Evolutionary conservation across 176 grass and related monocot species (phyloP).

Genomic region (Aegilops umbellulata): DNA sequence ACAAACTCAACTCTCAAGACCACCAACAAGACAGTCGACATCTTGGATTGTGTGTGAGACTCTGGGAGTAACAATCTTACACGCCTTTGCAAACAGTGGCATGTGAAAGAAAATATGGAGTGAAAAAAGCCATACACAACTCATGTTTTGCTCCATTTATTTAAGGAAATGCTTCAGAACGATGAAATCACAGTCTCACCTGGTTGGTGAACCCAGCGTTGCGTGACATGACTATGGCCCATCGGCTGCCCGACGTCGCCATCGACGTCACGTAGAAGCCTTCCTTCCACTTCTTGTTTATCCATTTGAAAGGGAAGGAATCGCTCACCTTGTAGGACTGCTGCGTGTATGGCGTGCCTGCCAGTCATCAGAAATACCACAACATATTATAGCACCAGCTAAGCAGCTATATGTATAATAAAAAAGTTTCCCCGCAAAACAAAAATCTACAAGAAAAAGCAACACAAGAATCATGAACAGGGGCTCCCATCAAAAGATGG

Average conservation of each 20-base stretch:
- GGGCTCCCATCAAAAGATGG: neutral
- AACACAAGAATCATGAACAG: neutral
- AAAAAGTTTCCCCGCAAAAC: too few species aligned
- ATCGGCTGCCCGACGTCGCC: constrained; percentile 63
- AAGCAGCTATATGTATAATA: neutral
- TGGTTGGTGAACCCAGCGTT: constrained; percentile 65
- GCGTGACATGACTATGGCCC: constrained; percentile 79
- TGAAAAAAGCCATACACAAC: too few species aligned
- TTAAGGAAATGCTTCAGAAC: too few species aligned
- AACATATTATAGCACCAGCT: neutral
- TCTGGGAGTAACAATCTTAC: too few species aligned
- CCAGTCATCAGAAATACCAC: neutral
- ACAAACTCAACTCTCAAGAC: too few species aligned
- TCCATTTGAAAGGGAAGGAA: constrained; percentile 79
- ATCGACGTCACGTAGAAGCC: constrained; percentile 74
- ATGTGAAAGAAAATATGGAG: too few species aligned
- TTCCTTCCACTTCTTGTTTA: constrained; percentile 91
- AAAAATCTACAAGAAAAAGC: too few species aligned
- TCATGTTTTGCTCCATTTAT: too few species aligned
- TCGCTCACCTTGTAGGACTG: constrained; percentile 84
- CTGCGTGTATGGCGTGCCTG: constrained; percentile 73
- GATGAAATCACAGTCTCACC: constrained; percentile 21
- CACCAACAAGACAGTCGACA: too few species aligned
- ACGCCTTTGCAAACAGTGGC: too few species aligned
- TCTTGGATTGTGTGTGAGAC: too few species aligned